Percentiles rank a stretch among this genome's conserved stretches.
Evolutionary conservation across 305 asterid species (phyloP).

Genomic region (Fraxinus dipetala): DNA sequence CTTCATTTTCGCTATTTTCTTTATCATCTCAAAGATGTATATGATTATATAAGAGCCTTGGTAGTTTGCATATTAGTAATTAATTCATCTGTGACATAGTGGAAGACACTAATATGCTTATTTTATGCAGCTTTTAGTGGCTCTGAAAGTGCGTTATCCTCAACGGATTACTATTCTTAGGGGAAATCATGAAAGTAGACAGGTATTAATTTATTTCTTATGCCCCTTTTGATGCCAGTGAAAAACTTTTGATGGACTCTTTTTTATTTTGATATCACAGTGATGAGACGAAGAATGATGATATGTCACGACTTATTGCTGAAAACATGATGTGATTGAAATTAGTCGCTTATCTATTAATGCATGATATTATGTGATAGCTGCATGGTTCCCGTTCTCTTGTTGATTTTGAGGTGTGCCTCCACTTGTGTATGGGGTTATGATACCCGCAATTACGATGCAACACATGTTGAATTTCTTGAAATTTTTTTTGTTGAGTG

Average conservation of each 20-base stretch:
- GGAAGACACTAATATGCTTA: constrained; percentile 21
- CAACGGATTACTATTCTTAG: constrained; percentile 90
- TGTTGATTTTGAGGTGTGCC: neutral
- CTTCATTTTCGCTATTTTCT: neutral
- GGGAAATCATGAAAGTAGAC: constrained; percentile 96
- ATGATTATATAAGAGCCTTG: neutral
- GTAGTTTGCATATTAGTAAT: neutral
- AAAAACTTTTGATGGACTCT: neutral
- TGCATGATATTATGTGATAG: neutral
- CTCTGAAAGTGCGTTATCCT: constrained; percentile 86
- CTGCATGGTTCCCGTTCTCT: neutral
- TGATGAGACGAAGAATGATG: neutral
- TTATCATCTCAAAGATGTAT: neutral
- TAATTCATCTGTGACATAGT: neutral
- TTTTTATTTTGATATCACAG: neutral
- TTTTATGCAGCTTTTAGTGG: constrained; percentile 82
- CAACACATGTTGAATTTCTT: neutral
- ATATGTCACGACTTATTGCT: neutral
- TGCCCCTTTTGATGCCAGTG: neutral
- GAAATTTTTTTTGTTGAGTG: neutral
- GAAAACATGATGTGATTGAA: neutral
- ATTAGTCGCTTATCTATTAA: neutral
- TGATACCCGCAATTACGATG: neutral
- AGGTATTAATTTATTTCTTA: constrained; percentile 38
- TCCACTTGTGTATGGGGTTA: neutral